phyloP scores from a whole-genome alignment of 2,329 filamentous ascomycete species.

The Elsinoe perseae region DNA sequence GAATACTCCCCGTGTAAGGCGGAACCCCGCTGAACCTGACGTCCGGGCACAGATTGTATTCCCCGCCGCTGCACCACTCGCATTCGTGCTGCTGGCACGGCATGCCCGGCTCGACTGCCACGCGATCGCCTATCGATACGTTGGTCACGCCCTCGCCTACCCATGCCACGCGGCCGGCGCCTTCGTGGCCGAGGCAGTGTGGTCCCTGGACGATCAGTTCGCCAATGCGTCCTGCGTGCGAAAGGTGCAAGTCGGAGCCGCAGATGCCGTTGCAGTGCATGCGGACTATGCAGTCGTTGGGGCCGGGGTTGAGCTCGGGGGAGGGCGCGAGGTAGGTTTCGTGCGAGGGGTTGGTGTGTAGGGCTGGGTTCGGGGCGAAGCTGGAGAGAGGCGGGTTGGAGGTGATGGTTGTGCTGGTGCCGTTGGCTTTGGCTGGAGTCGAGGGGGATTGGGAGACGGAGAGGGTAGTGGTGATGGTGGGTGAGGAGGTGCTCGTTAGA shows the following conservation, averaged over 20 bases:
- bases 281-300: conserved; percentile 25
- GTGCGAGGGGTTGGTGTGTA: conserved; percentile 25
- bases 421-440: not conserved
- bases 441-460: not conserved
- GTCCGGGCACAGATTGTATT: conserved; percentile 75
- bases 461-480: not conserved
- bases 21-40: conserved; percentile 90
- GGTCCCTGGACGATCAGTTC: conserved; percentile 40
- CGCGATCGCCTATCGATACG: conserved; percentile 38
- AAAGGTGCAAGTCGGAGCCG: conserved; percentile 55
- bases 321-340: conserved; percentile 26
- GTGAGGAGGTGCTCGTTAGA: conserved; percentile 18
- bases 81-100: conserved; percentile 38
- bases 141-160: conserved; percentile 37
- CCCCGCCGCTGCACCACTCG: conserved; percentile 50
- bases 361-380: conserved; percentile 22
- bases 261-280: conserved; percentile 27
- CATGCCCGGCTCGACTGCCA: conserved; percentile 44
- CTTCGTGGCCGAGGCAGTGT: conserved; percentile 44
- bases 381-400: conserved; percentile 22
- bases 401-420: not conserved
- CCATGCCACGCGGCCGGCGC: conserved; percentile 37
- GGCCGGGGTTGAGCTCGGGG: conserved; percentile 22
- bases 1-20: conserved; percentile 77
- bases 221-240: conserved; percentile 42